phyloP scores from a whole-genome alignment of 1,139 yeast genomes.

The Hansenula sp. region DNA sequence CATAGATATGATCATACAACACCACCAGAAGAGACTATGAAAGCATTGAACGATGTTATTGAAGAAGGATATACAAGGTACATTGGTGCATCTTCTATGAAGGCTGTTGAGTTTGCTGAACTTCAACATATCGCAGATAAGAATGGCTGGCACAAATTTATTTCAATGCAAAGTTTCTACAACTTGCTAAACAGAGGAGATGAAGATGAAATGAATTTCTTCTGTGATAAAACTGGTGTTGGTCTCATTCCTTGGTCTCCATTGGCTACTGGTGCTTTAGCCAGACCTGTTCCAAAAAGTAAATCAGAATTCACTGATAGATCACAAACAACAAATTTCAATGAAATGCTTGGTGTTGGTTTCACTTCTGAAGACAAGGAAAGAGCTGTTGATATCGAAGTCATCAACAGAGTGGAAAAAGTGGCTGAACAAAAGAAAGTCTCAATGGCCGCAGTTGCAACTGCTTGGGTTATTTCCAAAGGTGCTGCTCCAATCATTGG shows the following conservation, averaged over 20 bases:
- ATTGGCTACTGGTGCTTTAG: slow-evolving; percentile 40
- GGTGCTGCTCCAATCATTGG: slow-evolving; percentile 53
- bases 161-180: slow-evolving; percentile 56
- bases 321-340: slow-evolving; percentile 16
- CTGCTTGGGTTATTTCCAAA: slow-evolving; percentile 48
- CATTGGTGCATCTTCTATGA: slow-evolving; percentile 57
- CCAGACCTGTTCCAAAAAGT: slow-evolving; percentile 31
- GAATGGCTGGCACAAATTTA: slow-evolving; percentile 49
- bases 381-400: slow-evolving; percentile 28
- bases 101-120: slow-evolving; percentile 41
- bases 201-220: slow-evolving; percentile 55
- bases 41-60: slow-evolving; percentile 47
- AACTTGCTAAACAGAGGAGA: slow-evolving; percentile 55
- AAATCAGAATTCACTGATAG: slow-evolving; percentile 11
- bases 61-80: slow-evolving; percentile 45
- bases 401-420: slow-evolving; percentile 47
- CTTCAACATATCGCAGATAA: slow-evolving; percentile 48
- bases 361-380: slow-evolving; percentile 9
- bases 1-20: slow-evolving; percentile 44
- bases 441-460: slow-evolving; percentile 50
- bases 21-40: slow-evolving; percentile 48
- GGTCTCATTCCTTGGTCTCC: slow-evolving; percentile 50
- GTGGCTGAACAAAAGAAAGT: slow-evolving; percentile 39
- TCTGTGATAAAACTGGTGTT: slow-evolving; percentile 37
- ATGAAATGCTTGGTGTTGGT: slow-evolving; percentile 6